Evolutionary conservation across 2,329 filamentous ascomycete species (phyloP).

Genomic region (Oidium heveae): DNA sequence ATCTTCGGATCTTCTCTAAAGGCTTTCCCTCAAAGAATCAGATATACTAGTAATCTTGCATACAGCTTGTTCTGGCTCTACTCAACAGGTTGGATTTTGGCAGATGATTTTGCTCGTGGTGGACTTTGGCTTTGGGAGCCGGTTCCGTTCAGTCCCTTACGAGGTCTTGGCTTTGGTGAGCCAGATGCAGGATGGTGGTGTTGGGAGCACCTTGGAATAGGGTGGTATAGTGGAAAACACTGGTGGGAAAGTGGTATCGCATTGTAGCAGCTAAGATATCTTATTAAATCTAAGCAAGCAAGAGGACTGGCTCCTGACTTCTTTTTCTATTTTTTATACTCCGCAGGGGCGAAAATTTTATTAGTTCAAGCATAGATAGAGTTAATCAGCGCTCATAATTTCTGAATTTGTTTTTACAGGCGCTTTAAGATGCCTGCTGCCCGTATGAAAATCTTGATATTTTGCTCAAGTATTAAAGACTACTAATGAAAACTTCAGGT

Average conservation of each 20-base stretch:
- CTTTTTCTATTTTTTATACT: no score
- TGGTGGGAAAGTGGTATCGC: slow-evolving; percentile 36
- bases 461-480: no score
- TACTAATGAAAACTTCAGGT: no score
- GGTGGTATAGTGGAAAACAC: slow-evolving; percentile 30
- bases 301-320: no score
- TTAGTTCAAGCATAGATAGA: no score
- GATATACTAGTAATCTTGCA: slow-evolving; percentile 30
- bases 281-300: no score
- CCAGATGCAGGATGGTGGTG: slow-evolving; percentile 40
- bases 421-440: no score
- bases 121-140: slow-evolving; percentile 67
- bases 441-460: no score
- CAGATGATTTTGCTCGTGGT: slow-evolving; percentile 48
- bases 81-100: slow-evolving; percentile 35
- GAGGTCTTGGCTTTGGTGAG: slow-evolving; percentile 37
- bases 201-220: slow-evolving; percentile 26
- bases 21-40: slow-evolving; percentile 19
- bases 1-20: slow-evolving; percentile 14
- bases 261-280: neutral
- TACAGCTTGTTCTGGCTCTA: slow-evolving; percentile 44
- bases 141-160: slow-evolving; percentile 47
- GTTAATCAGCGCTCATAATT: no score
- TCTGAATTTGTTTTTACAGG: no score
- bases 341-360: no score